Evolutionary conservation across 139 green algal genomes (phyloP), one percentile per base, ranked within the genome.

Genomic region (Chlorella sp.): DNA sequence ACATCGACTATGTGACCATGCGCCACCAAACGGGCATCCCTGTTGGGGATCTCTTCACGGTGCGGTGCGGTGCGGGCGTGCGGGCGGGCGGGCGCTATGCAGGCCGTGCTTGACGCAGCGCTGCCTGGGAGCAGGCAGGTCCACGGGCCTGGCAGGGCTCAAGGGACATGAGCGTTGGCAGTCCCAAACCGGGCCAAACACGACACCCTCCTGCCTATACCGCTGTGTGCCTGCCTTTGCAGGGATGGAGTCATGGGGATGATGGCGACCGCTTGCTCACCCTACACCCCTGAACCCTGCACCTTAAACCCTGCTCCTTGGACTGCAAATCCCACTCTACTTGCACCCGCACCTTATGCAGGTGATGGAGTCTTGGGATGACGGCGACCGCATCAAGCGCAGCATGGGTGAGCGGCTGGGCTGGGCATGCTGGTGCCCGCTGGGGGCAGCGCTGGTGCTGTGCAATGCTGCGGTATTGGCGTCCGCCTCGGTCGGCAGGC

Each of bases 1-100:
- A 95, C 89, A 97, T 97, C 21, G 92, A 96, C 80, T 97, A 96
- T 71, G 89, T 87, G 3, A 91, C 94, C 85, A 97, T 97, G 95
- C 87, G 95, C 0, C 30, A 90, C 53, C 53, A 92, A 4, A 94
- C 92, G 32, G 94, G 86, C 81, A 96, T 97, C 60, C 92, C 95
- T 9, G 42, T 93, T 22, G 95, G 95, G 28, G 95, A 97, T 71
- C 87, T 97, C 32, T 97, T 97, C 90, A 96, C 94, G 1, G 87
- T 88, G 83, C 7, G 83, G 22, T 2, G 26, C 73, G 32, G 28
- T 3, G 39, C 48, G 48, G 48, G 48, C 48, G 9, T 9, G 48
- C 7, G 48, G 48, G 48, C 48, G 48, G 48, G 48, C 48, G 48
- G 48, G 48, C 48, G 9, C 7, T 9, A 57, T 5, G 48, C 48